phyloP scores from a whole-genome alignment of 371 early-diverging fungal genomes.

The Mucor saturninus region DNA sequence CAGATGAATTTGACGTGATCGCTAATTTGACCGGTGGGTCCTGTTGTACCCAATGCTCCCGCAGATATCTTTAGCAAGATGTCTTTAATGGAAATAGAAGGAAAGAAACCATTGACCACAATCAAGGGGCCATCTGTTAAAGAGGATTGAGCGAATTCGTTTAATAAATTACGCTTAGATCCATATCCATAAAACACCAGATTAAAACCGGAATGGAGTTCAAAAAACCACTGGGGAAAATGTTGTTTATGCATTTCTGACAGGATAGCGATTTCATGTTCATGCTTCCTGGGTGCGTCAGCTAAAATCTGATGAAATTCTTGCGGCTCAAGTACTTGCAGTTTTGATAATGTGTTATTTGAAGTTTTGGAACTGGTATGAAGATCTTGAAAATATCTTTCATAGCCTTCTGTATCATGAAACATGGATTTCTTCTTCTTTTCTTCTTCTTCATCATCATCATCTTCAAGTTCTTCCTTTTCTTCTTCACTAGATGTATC shows the following conservation, averaged over 20 bases:
- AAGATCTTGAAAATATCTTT: conserved; percentile 76
- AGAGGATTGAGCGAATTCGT: conserved; percentile 64
- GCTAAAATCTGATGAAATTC: conserved; percentile 63
- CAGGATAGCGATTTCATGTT: conserved; percentile 59
- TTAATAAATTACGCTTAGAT: conserved; percentile 81
- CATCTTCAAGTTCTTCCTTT: conserved; percentile 38
- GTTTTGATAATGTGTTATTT: conserved; percentile 82
- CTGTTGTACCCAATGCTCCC: conserved; percentile 41
- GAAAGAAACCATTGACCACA: conserved; percentile 86
- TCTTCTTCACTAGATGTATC: conserved; percentile 36
- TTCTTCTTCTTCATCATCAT: conserved; percentile 31
- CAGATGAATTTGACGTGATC: conserved; percentile 71
- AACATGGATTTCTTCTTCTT: conserved; percentile 32
- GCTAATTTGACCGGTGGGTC: conserved; percentile 53
- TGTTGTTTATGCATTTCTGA: conserved; percentile 59
- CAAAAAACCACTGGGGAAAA: conserved; percentile 87
- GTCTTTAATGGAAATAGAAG: conserved; percentile 74
- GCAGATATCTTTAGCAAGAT: conserved; percentile 67
- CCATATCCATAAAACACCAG: conserved; percentile 90
- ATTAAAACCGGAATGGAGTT: conserved; percentile 77
- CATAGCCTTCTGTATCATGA: conserved; percentile 59
- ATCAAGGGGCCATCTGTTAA: conserved; percentile 71
- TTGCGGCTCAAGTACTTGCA: conserved; percentile 69
- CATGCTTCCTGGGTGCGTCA: conserved; percentile 62
- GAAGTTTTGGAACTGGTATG: conserved; percentile 71